phyloP scores from a whole-genome alignment of 2,329 filamentous ascomycete species.

The Grosmannia penicillata region DNA sequence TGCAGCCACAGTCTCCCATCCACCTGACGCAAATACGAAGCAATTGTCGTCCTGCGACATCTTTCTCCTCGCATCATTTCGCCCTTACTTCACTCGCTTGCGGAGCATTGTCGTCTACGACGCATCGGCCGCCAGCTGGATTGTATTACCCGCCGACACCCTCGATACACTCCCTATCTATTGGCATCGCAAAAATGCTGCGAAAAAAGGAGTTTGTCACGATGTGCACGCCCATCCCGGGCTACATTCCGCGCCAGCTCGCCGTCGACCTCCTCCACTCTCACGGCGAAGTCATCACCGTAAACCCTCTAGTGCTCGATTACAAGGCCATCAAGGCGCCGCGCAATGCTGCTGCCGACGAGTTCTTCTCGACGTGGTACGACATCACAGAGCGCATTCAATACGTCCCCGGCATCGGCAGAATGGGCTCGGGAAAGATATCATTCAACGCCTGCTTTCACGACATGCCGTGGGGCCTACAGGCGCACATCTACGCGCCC shows the following conservation, averaged over 20 bases:
- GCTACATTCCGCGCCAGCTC: conserved; percentile 55
- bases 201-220: conserved; percentile 52
- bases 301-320: conserved; percentile 53
- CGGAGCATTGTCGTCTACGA: no score
- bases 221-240: conserved; percentile 54
- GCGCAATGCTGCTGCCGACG: conserved; percentile 51
- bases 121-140: no score
- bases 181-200: conserved; percentile 20
- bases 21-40: no score
- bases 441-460: conserved; percentile 59
- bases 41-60: no score
- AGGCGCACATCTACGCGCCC: conserved; percentile 57
- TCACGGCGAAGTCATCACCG: conserved; percentile 54
- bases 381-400: conserved; percentile 57
- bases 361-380: conserved; percentile 63
- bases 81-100: no score
- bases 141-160: no score
- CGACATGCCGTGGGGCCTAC: conserved; percentile 56
- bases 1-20: no score
- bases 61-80: no score
- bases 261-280: conserved; percentile 59
- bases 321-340: conserved; percentile 51
- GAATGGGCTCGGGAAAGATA: conserved; percentile 49
- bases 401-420: conserved; percentile 50
- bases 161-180: not conserved